Evolutionary conservation across 345 rosid species (phyloP), one percentile per base, ranked within the genome.

Genomic region (Durio zibethinus): DNA sequence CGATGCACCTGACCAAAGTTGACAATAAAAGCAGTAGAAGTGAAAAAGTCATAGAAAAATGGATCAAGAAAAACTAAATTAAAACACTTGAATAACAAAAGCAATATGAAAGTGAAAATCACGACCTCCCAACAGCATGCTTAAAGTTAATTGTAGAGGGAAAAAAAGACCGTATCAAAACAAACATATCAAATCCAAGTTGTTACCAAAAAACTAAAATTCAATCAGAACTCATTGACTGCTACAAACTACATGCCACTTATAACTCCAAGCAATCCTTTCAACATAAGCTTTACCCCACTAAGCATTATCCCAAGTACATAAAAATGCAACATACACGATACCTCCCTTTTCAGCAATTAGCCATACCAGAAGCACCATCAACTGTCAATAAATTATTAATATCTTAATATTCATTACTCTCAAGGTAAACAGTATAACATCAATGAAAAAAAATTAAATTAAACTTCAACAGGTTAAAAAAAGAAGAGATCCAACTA

Each of bases 1-100:
- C 97, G 97, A 76, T 93, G 98, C 77, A 93, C 98, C 98, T 94
- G 81, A 80, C 53, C 77, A 72, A 57, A 33, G 36, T 78, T 78
- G 56, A 18, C 2, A 18, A 71, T 53, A 50, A 61, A 66, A 82
- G 61, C 76, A 77, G 16, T 14, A 40, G 7, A 71, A 36, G 42
- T 10, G 20, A 40, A 29, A 35, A 59, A 1, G 25, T 59, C 52
- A 60, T 23, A 66, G 72, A 66, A 38, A 66, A 15, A 42, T 23
- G 18, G 45, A 38, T 20, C 5, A 25, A 63, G 48, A 67, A 27
- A 54, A 33, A 40, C 60, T 16, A 66, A 48, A 27, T 47, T 40
- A 59, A 53, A 61, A 21, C 36, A 59, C 64, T 27, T 60, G 65
- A 29, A 60, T 14, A 14, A 29, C 2, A 18, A 52, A 50, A 57